A percentile compares a stretch with the other conserved stretches of the same genome.
Conservation (phyloP, 345 rosid species). For the Nasturtium officinale region DNA sequence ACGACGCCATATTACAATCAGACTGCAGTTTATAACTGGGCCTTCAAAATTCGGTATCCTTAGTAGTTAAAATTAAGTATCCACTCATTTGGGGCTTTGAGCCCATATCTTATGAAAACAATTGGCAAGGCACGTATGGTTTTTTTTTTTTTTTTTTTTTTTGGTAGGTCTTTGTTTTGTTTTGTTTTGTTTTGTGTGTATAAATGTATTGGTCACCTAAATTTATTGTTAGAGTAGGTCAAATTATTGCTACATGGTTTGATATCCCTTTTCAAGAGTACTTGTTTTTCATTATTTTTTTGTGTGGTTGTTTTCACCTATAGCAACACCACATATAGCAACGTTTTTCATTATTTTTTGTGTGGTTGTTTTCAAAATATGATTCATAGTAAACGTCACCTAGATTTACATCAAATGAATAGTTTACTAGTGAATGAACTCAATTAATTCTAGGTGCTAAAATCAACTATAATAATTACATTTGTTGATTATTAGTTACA, state of each 20-base stretch:
- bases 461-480: no score
- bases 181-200: no score
- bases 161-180: no score
- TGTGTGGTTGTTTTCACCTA: no score
- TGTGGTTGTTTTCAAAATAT: neutral
- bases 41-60: neutral
- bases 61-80: neutral
- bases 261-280: no score
- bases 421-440: neutral
- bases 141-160: no score
- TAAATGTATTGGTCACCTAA: neutral
- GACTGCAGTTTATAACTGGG: neutral
- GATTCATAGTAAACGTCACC: neutral
- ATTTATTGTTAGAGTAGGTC: neutral
- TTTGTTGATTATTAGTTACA: neutral
- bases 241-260: no score
- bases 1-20: neutral
- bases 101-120: neutral
- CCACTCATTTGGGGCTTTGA: neutral
- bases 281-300: no score
- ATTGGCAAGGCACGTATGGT: no score
- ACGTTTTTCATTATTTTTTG: neutral
- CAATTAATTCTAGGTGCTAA: neutral
- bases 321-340: no score
- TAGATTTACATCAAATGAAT: neutral